Evolutionary conservation across 352 stramenopile species (phyloP).

Genomic region (Phytophthora hibernalis): DNA sequence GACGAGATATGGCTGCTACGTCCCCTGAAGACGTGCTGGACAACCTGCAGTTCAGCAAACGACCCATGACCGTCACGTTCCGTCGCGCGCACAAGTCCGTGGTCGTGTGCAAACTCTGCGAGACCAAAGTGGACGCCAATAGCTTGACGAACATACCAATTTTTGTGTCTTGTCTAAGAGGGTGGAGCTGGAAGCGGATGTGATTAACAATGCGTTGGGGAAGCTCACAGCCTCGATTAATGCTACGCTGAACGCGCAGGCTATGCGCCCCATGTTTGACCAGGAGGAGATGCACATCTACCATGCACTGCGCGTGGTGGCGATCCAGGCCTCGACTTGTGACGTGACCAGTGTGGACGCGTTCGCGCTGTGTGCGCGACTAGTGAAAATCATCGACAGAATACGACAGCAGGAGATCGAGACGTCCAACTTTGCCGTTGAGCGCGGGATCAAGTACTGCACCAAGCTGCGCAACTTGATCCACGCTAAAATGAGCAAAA

Average conservation of each 20-base stretch:
- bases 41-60: conserved; percentile 60
- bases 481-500: conserved; percentile 90
- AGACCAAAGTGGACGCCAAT: conserved; percentile 72
- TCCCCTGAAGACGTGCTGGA: conserved; percentile 66
- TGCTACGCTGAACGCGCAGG: conserved; percentile 51
- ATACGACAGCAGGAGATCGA: conserved; percentile 68
- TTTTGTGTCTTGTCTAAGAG: conserved; percentile 83
- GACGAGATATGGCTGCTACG: conserved; percentile 37
- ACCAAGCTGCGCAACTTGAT: conserved; percentile 71
- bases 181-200: conserved; percentile 78
- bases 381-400: conserved; percentile 83
- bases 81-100: conserved; percentile 44
- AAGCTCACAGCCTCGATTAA: conserved; percentile 69
- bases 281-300: conserved; percentile 75
- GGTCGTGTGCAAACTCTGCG: conserved; percentile 86
- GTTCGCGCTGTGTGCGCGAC: conserved; percentile 73
- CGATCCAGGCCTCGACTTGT: conserved; percentile 76
- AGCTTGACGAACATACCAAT: conserved; percentile 78
- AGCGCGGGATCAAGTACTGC: conserved; percentile 68
- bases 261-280: conserved; percentile 53
- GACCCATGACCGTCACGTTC: conserved; percentile 77
- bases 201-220: conserved; percentile 73
- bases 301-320: conserved; percentile 69
- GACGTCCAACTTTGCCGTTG: conserved; percentile 50
- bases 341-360: conserved; percentile 79